A percentile compares a stretch with the other conserved stretches of the same genome.
Evolutionary conservation across 2,329 filamentous ascomycete species (phyloP).

Genomic region (Alternaria tenuissima): DNA sequence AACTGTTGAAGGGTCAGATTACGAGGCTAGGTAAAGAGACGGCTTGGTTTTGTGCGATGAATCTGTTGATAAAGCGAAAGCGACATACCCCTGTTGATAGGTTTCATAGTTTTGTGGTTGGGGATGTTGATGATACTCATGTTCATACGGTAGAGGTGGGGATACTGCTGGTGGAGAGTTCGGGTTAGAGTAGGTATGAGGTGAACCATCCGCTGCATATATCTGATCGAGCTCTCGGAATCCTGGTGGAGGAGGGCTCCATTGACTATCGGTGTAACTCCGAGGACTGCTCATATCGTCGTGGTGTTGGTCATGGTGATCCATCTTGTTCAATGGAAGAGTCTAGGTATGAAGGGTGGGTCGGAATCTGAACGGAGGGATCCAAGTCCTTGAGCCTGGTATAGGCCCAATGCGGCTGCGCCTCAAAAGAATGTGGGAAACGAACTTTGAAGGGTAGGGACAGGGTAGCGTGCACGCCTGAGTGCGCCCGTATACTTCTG

Average conservation of each 20-base stretch:
- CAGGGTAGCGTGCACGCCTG: constrained; percentile 22
- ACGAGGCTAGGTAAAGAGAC: neutral
- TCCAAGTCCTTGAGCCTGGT: constrained; percentile 7
- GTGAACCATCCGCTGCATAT: constrained; percentile 16
- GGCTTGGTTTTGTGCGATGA: neutral
- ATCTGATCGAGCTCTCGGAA: constrained; percentile 33
- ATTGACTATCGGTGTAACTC: constrained; percentile 25
- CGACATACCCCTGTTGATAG: constrained; percentile 26
- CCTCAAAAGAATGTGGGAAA: constrained; percentile 9
- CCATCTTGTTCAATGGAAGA: constrained; percentile 20
- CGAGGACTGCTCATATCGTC: constrained; percentile 22
- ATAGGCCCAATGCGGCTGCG: constrained; percentile 24
- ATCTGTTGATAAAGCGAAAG: neutral
- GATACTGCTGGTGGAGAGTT: constrained; percentile 26
- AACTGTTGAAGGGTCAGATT: constrained; percentile 21
- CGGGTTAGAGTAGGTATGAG: constrained; percentile 14
- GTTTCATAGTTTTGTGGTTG: constrained; percentile 13
- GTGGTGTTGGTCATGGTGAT: constrained; percentile 23
- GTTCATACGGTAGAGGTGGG: constrained; percentile 27
- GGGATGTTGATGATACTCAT: constrained; percentile 19
- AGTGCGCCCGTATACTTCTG: constrained; percentile 18
- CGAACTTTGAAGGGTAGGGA: constrained; percentile 11
- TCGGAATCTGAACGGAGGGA: constrained; percentile 9
- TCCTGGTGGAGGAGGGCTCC: constrained; percentile 31
- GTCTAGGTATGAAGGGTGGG: constrained; percentile 13